phyloP scores from a whole-genome alignment of 2,329 filamentous ascomycete species.

The Pseudogymnoascus sp. region DNA sequence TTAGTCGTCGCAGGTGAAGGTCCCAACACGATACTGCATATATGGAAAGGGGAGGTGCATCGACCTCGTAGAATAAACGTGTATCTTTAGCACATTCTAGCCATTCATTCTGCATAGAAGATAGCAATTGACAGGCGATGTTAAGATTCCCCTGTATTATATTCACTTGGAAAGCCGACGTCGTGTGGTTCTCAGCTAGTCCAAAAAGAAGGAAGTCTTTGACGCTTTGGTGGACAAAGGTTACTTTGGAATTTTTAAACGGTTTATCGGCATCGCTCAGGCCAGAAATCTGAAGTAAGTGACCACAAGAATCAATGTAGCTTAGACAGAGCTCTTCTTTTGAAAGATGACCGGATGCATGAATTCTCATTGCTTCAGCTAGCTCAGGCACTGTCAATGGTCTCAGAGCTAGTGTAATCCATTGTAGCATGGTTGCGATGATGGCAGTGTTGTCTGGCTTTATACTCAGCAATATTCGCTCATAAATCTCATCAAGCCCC shows the following conservation, averaged over 20 bases:
- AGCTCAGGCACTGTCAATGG: constrained; percentile 6
- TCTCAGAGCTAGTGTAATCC: not conserved
- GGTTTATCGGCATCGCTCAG: not conserved
- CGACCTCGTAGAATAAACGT: not conserved
- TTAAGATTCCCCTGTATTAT: not conserved
- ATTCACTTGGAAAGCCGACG: not conserved
- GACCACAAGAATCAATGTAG: not conserved
- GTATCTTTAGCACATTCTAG: not conserved
- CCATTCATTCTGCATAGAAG: not conserved
- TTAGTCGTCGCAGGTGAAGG: not conserved
- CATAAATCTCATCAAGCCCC: not conserved
- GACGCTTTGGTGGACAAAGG: not conserved
- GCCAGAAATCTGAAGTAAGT: not conserved
- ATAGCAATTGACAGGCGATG: not conserved
- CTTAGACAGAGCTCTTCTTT: not conserved
- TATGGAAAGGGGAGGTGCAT: not conserved
- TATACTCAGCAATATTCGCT: not conserved
- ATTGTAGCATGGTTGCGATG: not conserved
- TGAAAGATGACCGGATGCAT: not conserved
- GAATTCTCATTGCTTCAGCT: not conserved
- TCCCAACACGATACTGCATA: not conserved
- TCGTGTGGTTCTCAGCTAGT: not conserved
- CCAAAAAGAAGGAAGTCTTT: not conserved
- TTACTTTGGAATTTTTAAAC: not conserved
- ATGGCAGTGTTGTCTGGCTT: not conserved